Evolutionary conservation across 306 rosid species (phyloP).

Genomic region (Aeschynomene evenia): DNA sequence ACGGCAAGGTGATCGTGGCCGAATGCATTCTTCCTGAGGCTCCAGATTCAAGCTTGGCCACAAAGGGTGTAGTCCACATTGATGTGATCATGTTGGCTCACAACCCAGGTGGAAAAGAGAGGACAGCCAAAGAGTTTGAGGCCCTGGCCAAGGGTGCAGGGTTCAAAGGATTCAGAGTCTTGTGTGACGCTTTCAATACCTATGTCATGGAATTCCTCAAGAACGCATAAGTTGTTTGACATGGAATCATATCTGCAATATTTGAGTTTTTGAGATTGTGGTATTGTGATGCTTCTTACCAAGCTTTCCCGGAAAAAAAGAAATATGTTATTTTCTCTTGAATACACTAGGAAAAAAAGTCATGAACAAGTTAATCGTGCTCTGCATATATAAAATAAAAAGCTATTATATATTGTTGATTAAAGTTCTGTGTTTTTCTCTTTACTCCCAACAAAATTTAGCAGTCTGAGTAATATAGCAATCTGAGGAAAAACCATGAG

Average conservation of each 20-base stretch:
- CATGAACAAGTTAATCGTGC: constrained; percentile 9
- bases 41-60: constrained; percentile 78
- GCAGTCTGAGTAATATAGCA: neutral
- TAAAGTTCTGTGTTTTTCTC: neutral
- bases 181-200: constrained; percentile 67
- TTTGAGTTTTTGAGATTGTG: constrained; percentile 27
- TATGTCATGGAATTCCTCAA: constrained; percentile 76
- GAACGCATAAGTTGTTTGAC: constrained; percentile 36
- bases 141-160: constrained; percentile 76
- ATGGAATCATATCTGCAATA: neutral
- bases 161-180: constrained; percentile 62
- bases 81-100: constrained; percentile 90
- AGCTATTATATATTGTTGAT: neutral
- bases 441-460: neutral
- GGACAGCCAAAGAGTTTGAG: constrained; percentile 79
- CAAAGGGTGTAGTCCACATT: constrained; percentile 68
- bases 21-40: constrained; percentile 90
- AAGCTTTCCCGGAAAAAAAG: constrained; percentile 1
- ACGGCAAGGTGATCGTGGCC: constrained; percentile 87
- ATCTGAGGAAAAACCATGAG: neutral
- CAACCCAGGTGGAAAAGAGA: constrained; percentile 91
- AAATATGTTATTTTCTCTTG: constrained; percentile 10
- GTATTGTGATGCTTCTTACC: neutral
- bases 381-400: constrained; percentile 29
- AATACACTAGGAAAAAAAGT: constrained; percentile 15